phyloP scores from a whole-genome alignment of 371 early-diverging fungal genomes.

The Conidiobolus incongruus region DNA sequence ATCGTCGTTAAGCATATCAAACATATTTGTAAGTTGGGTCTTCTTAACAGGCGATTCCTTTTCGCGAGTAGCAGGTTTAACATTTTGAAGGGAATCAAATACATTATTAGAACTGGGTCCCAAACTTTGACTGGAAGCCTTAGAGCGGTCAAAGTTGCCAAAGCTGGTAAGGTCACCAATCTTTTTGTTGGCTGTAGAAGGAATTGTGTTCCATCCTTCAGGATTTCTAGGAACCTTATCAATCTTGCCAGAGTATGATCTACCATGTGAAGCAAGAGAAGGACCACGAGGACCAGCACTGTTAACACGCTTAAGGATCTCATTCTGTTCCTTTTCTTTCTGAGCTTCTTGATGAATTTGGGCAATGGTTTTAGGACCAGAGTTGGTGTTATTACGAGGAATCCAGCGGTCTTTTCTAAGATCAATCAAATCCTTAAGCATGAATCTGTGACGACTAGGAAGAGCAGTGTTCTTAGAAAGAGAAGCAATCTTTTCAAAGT shows the following conservation, averaged over 20 bases:
- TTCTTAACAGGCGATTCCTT: background rate
- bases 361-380: conserved; percentile 71
- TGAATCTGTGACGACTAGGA: conserved; percentile 72
- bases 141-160: conserved; percentile 48
- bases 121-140: conserved; percentile 7
- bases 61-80: background rate
- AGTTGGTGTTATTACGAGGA: conserved; percentile 21
- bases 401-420: conserved; percentile 66
- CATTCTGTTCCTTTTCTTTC: conserved; percentile 33
- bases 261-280: too few relatives aligned
- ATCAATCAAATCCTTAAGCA: conserved; percentile 82
- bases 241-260: too few relatives aligned
- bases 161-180: conserved; percentile 52
- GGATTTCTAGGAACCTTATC: conserved; percentile 13
- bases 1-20: background rate
- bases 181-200: conserved; percentile 12
- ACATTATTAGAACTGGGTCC: conserved; percentile 1
- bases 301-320: conserved; percentile 20
- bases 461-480: conserved; percentile 35
- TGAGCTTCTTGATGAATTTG: conserved; percentile 62
- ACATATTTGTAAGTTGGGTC: background rate
- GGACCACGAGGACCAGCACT: conserved; percentile 21
- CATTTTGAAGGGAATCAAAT: conserved; percentile 1
- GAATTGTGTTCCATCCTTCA: conserved; percentile 54
- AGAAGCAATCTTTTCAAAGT: conserved; percentile 52